These are phyloP conservation scores for Populus hybrid DNA, from an alignment of 441 rosid species.

Conservation along the genomic window DNA sequence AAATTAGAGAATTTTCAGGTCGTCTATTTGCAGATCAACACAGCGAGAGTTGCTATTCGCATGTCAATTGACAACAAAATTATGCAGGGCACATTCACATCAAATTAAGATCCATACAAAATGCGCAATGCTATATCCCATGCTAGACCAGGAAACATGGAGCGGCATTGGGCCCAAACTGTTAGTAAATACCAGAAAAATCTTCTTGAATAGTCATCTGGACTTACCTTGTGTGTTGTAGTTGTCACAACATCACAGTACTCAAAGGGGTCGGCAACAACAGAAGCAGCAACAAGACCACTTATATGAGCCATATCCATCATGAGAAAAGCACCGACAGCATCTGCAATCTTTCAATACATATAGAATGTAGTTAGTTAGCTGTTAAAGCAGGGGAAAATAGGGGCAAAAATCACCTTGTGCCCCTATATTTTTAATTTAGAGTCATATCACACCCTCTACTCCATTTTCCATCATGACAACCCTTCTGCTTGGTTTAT, in stretches of 20 bases:
- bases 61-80: neutral
- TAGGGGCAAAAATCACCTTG: neutral
- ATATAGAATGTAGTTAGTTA: slow-evolving; percentile 24
- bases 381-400: slow-evolving; percentile 3
- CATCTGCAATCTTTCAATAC: slow-evolving; percentile 67
- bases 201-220: neutral
- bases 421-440: neutral
- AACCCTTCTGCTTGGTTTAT: neutral
- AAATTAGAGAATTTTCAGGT: slow-evolving; percentile 1
- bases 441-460: neutral
- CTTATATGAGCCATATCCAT: slow-evolving; percentile 97
- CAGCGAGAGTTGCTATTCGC: neutral
- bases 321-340: slow-evolving; percentile 89
- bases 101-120: neutral
- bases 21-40: neutral
- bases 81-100: neutral
- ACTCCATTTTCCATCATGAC: neutral
- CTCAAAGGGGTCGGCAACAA: slow-evolving; percentile 76
- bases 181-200: neutral
- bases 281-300: slow-evolving; percentile 90
- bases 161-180: neutral
- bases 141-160: neutral
- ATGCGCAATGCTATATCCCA: neutral
- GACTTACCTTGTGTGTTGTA: slow-evolving; percentile 79
- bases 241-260: slow-evolving; percentile 91